phyloP scores from a whole-genome alignment of 129 eudicot genomes.

The Centaurea solstitialis region DNA sequence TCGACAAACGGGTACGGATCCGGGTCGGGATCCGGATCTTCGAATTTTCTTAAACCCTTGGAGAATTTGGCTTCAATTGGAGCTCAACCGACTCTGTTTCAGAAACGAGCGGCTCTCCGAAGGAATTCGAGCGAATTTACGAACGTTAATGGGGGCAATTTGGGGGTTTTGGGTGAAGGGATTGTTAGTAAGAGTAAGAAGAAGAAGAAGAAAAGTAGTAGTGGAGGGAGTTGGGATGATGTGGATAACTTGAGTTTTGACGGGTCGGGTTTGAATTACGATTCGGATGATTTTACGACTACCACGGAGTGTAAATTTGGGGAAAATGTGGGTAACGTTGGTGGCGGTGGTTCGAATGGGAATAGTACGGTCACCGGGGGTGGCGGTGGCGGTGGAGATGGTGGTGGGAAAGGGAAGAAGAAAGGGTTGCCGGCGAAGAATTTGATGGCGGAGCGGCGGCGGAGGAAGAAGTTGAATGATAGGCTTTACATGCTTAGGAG shows the following conservation, averaged over 20 bases:
- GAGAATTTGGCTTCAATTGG: conserved; percentile 52
- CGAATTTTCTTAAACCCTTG: conserved; percentile 53
- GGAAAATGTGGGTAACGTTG: conserved; percentile 35
- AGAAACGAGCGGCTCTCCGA: conserved; percentile 67
- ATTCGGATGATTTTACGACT: conserved; percentile 58
- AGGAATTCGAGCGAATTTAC: conserved; percentile 37
- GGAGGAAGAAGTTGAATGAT: conserved; percentile 86
- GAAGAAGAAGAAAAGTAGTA: conserved; percentile 20
- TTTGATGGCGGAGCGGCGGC: conserved; percentile 79
- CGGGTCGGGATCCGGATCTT: conserved; percentile 35
- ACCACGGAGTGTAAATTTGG: not conserved
- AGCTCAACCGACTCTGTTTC: conserved; percentile 60
- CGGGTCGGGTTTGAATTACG: conserved; percentile 54
- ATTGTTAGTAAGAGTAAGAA: conserved; percentile 30
- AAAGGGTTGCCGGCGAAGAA: conserved; percentile 86
- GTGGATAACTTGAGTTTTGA: conserved; percentile 57
- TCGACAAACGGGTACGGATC: conserved; percentile 32
- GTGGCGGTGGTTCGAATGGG: conserved; percentile 38
- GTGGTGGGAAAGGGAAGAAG: conserved; percentile 33
- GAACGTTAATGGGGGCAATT: conserved; percentile 21
- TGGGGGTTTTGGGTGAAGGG: conserved; percentile 31
- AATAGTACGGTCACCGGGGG: conserved; percentile 52
- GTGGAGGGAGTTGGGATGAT: conserved; percentile 39
- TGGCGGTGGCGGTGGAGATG: conserved; percentile 44
- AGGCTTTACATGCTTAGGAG: conserved; percentile 78